Evolutionary conservation across 768 basidiomycete species (phyloP), one percentile per base, ranked within the genome.

Genomic region (Tephrocybe rancida): DNA sequence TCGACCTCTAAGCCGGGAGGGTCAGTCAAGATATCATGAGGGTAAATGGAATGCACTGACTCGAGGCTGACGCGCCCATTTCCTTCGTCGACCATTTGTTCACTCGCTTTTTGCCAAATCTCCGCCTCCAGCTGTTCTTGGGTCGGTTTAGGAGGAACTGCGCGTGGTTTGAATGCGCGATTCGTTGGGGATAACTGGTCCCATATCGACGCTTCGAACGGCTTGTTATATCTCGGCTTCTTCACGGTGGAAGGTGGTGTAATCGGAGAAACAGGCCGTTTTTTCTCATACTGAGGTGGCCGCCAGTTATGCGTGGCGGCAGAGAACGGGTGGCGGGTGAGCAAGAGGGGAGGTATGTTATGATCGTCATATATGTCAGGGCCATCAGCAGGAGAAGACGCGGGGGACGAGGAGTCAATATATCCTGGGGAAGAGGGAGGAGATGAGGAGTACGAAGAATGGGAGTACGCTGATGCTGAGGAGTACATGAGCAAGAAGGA

Each of bases 51-150:
- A 25, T 45, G 44, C 29, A 70, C 74, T 43, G 64, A 86, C 87
- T 74, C 75, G n/a, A 89, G 70, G 46, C 80, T 72, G 49, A 88
- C 77, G 43, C 70, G 69, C 8, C 82, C 80, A 47, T 76, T 67
- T 3, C 75, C 79, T 3, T 69, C 71, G 51, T 84, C 78, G 24
- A 85, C 70, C 0, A 78, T 76, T 14, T 61, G 60, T 0, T 66
- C 65, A 37, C 78, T 71, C 0, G 75, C 79, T 5, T 71, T 67
- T 2, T 81, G 81, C 83, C 83, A 86, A 7, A 79, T 63, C 1
- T 59, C 59, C 24, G 64, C 69, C 41, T 77, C 75, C 11, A 64
- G 62, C 29, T 70, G 62, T 44, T 66, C 69, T 35, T 58, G 48
- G 3, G 61, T 68, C 3, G 62, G 61, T n/a, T 19, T 22, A 3